Percentiles rank a stretch among this genome's conserved stretches.
Evolutionary conservation across 768 basidiomycete species (phyloP).

Genomic region (Crucibulum laeve): DNA sequence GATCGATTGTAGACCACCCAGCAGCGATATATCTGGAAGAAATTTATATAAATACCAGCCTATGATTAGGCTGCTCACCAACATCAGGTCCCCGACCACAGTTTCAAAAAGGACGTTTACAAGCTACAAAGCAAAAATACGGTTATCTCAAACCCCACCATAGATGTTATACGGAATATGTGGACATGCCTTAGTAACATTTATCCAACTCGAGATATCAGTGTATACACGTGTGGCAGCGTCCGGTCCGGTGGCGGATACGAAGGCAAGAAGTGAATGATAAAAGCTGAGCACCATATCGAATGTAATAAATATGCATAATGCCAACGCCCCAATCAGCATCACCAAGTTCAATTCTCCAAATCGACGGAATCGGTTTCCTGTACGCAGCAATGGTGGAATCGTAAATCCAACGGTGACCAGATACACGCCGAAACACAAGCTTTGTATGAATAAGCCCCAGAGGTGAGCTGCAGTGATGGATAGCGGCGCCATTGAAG

Average conservation of each 20-base stretch:
- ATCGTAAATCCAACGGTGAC: too few relatives aligned
- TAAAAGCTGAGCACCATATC: conserved; percentile 9
- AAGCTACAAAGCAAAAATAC: conserved; percentile 3
- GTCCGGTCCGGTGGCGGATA: conserved; percentile 6
- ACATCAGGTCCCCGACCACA: conserved; percentile 9
- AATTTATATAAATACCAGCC: background rate
- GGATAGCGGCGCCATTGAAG: too few relatives aligned
- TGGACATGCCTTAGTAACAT: conserved; percentile 6
- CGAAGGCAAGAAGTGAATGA: conserved; percentile 10
- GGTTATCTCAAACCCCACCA: conserved; percentile 5
- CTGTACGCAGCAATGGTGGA: too few relatives aligned
- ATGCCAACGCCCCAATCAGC: conserved; percentile 1
- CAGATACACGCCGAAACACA: too few relatives aligned
- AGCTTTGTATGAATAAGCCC: too few relatives aligned
- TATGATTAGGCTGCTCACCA: conserved; percentile 2
- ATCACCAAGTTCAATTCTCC: conserved; percentile 8
- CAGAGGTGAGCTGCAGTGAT: too few relatives aligned
- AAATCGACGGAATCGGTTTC: too few relatives aligned
- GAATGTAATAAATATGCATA: conserved; percentile 5
- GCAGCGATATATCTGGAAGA: conserved; percentile 15
- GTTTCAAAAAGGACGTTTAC: conserved; percentile 5
- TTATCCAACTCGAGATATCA: conserved; percentile 10
- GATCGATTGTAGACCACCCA: conserved; percentile 15
- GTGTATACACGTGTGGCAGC: conserved; percentile 6
- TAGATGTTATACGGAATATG: background rate